Base-by-base conservation (phyloP, 257 asterid species). In the Scutellaria minor region DNA sequence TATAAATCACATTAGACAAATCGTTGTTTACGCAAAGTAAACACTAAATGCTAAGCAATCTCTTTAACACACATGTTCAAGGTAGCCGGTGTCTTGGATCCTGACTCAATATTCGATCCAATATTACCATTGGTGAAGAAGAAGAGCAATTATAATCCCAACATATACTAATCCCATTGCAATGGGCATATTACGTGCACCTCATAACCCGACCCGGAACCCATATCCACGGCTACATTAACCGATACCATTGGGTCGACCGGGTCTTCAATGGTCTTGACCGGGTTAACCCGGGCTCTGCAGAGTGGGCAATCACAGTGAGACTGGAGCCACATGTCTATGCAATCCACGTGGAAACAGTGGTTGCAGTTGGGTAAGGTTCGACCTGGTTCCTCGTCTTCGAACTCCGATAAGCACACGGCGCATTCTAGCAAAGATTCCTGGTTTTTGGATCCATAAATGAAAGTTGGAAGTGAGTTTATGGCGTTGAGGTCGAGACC, bases 391-490 rank as follows among this genome's bases (percentile, higher is more conserved):
- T 83, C 83, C 6, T 71, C 12, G 4, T 13, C 72, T 31, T 79
- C 81, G 10, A 83, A 80, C 40, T 83, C 84, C 42, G 78, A 83
- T 64, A 79, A n/a, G 74, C 87, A 83, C 52, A 82, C 82, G 69
- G 80, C 82, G 71, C 82, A 82, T 24, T 82, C 84, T 14, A 57
- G 50, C 59, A 59, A 71, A 13, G 78, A 27, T 6, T 66, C 83
- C 4, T 14, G 44, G 5, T 20, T 58, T 24, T 60, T 50, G 6
- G 81, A 71, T 46, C 18, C 20, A 48, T 75, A 78, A 7, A 60
- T 20, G 77, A 78, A 75, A 0, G 79, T 71, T 2, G 85, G 77
- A 1, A 82, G 70, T 0, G 82, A 74, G 7, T 59, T 77, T 24
- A 77, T 46, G 55, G 51, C 55, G 39, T 15, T 4, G 22, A 31